Evolutionary conservation across 352 stramenopile genomes (phyloP), one percentile per base, ranked within the genome.

Genomic region (Phytophthora citricola): DNA sequence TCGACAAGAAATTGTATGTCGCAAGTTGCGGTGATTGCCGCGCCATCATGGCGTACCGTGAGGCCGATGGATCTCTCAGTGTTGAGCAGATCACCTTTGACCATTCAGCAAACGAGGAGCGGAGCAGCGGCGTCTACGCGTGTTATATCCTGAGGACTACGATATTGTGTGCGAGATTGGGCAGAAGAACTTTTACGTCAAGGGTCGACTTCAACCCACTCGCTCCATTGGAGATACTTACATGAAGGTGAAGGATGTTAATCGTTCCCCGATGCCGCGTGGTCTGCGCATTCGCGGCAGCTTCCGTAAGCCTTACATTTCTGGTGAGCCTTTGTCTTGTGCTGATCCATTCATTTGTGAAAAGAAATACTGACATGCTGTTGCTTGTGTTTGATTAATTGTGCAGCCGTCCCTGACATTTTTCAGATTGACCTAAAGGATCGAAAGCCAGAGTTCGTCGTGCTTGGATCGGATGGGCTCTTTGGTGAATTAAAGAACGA

Each of bases 191-290:
- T 90, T 75, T 43, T 90, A 90, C 66, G 81, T 90, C 47, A 90
- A 90, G 38, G 81, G 81, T n/a, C 68, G 81, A 14, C 73, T 90
- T 55, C 81, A 90, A 63, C 81, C 81, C 7, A 90, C 81, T 41
- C 79, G 81, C 4, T 86, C 75, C 29, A 80, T 90, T 39, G 81
- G 81, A 24, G 81, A 90, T 56, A 90, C 79, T 36, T 90, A 90
- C 67, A 90, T 90, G 81, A 90, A 90, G 47, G 73, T 87, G n/a
- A 84, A 87, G 50, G 77, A 90, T 20, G 81, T 90, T 63, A 90
- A 90, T 67, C 66, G 72, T 3, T 66, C 75, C 20, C 81, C 81
- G 4, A 90, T 90, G 81, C 81, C 81, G 12, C 77, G 77, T 14
- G 79, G 79, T 1, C 66, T 90, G 31, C 81, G 81, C 10, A 84